Evolutionary conservation across 2,329 filamentous ascomycete species (phyloP), one percentile per base, ranked within the genome.

Genomic region (Penicillium sp.): DNA sequence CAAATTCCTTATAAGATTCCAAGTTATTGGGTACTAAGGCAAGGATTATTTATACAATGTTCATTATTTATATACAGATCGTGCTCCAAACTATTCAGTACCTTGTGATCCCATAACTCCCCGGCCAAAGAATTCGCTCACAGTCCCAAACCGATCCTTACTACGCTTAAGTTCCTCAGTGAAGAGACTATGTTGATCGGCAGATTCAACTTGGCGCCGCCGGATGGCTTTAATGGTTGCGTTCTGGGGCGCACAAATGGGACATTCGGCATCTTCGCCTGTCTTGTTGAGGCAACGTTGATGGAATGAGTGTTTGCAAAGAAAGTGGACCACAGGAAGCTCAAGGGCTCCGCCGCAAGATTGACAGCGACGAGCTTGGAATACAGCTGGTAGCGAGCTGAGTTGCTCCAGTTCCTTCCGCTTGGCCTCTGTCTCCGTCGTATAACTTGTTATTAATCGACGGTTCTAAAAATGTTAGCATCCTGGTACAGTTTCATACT

Each of bases 241-340:
- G 66, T 97, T 97, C 60, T 90, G 87, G 20, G 84, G 81, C 24
- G 89, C 86, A 66, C 94, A 99, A 33, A 91, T 81, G 9, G 93
- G 91, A 69, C 94, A 99, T 72, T 97, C 91, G 0, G 86, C 82
- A 40, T 84, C 79, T 9, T 83, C 79, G 52, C 87, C 85, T 11
- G 79, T 78, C 5, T 80, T 78, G 68, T 90, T 89, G 43, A 99
- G 77, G 72, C 93, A 99, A 47, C 90, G 82, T 75, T 96, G 90
- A 70, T 99, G 94, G 79, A 97, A 99, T 59, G 88, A 92, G 71
- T 99, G 94, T 71, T 96, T 96, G 78, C 94, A 99, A 61, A 99
- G 75, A 71, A 99, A 99, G 70, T 99, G 94, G 48, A 99, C 92
- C 0, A 87, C 90, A 0, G 94, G 94, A 12, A 97, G 79, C 62